phyloP scores from a whole-genome alignment of 768 basidiomycete genomes.

The Lactarius psammicola region DNA sequence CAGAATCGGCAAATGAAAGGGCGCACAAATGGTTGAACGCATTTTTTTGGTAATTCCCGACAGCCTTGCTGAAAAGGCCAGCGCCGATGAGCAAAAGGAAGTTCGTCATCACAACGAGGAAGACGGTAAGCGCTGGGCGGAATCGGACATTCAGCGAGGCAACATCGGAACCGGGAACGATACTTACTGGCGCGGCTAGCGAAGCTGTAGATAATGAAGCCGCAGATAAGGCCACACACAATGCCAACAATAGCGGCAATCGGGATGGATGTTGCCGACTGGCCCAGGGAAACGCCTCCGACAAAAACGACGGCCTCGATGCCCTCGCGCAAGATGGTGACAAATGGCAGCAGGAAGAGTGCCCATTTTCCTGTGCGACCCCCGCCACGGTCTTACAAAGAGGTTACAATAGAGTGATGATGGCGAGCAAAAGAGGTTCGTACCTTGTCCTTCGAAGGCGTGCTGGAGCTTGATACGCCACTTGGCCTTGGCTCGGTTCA shows the following conservation, averaged over 20 bases:
- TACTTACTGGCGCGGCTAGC: conserved; percentile 66
- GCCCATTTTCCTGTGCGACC: conserved; percentile 73
- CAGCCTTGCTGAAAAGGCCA: conserved; percentile 81
- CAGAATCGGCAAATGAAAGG: background rate
- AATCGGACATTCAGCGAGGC: conserved; percentile 7
- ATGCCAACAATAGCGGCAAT: conserved; percentile 87
- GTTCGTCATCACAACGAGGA: conserved; percentile 91
- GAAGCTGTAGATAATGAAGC: conserved; percentile 76
- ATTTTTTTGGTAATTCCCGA: conserved; percentile 70
- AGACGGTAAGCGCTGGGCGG: conserved; percentile 67
- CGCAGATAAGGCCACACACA: conserved; percentile 69
- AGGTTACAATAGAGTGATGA: background rate
- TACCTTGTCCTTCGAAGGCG: conserved; percentile 66
- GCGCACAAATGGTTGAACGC: conserved; percentile 54
- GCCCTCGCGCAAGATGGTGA: conserved; percentile 93
- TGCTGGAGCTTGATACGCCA: conserved; percentile 87
- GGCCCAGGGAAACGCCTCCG: conserved; percentile 85
- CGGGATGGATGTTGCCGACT: conserved; percentile 81
- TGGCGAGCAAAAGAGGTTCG: conserved; percentile 26
- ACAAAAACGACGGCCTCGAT: conserved; percentile 93
- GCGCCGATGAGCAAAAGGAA: conserved; percentile 91
- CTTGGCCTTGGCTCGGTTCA: conserved; percentile 91
- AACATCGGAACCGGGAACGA: too few species aligned
- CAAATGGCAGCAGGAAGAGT: conserved; percentile 83
- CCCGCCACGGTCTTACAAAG: conserved; percentile 43